These are phyloP conservation scores for Euphorbia celastroides DNA, from an alignment of 441 rosid genomes.

Conservation along the genomic window DNA sequence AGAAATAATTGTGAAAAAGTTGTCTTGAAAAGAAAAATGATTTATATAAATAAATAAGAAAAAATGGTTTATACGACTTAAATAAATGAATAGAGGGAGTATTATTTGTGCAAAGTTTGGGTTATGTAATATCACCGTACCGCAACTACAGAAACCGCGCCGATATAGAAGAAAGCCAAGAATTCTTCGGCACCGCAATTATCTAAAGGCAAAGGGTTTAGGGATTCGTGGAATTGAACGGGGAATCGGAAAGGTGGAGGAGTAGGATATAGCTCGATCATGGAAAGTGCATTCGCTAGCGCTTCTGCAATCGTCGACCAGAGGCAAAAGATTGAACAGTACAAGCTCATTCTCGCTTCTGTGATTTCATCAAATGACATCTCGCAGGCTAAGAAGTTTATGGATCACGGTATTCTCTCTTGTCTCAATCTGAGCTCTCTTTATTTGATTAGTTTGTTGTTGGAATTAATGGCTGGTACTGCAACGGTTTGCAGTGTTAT, in stretches of 20 bases:
- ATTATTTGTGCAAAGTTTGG: no score
- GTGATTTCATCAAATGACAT: constrained; percentile 81
- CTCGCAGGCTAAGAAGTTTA: constrained; percentile 69
- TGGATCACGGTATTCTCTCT: constrained; percentile 66
- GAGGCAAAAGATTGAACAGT: constrained; percentile 99
- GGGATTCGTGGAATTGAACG: background rate
- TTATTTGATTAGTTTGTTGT: background rate
- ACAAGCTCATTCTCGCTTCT: constrained; percentile 47
- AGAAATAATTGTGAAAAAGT: no score
- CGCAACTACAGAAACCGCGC: background rate
- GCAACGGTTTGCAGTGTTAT: constrained; percentile 52
- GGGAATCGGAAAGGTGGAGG: background rate
- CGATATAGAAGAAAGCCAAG: background rate
- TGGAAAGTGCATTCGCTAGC: constrained; percentile 75
- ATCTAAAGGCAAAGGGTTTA: constrained; percentile 10
- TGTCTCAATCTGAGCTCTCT: constrained; percentile 7
- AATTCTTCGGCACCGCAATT: background rate
- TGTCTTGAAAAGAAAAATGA: no score
- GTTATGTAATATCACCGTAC: no score
- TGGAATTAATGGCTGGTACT: background rate
- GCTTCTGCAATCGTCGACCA: constrained; percentile 84
- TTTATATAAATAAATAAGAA: no score
- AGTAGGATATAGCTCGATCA: constrained; percentile 14
- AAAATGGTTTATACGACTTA: no score
- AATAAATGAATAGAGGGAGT: no score